Evolutionary conservation across 768 basidiomycete species (phyloP), one percentile per base, ranked within the genome.

Genomic region (Cantharellus cinnabarinus): DNA sequence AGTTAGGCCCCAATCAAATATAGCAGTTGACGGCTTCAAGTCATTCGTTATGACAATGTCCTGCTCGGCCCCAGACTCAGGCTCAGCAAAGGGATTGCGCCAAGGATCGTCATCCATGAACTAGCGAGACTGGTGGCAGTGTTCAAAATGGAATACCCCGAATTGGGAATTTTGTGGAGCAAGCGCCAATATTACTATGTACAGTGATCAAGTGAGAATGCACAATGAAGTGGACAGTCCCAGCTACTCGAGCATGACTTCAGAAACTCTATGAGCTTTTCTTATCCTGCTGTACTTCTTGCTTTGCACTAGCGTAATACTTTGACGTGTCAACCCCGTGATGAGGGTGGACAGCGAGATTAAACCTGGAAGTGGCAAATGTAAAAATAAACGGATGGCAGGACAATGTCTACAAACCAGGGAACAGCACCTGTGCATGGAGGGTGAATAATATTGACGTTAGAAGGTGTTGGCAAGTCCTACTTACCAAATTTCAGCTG

Each of bases 401-500:
- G 10, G 41, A 29, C 20, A 54, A 7, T 7, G 7, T 54, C 52
- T 54, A 54, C 35, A 37, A 41, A 3, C 85, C 87, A 85, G 34
- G 85, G 87, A 69, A 90, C 81, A 42, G 76, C 74, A 63, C 78
- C 83, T 85, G 67, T 5, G 37, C 10, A 20, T 29, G 20, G 20
- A 29, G 20, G 20, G 20, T 29, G 20, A 51, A 20, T 42, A 56
- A 59, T 64, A 34, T 29, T 29, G 37, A n/a, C n/a, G 20, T 15
- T 41, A 42, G 60, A 64, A 50, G 66, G 58, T 50, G 65, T 61
- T 38, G 55, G 37, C 38, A 15, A 7, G 51, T 44, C 60, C 7
- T 66, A 75, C 82, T 69, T 68, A 86, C 86, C 77, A 68, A 95
- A 85, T 71, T 93, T 94, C 64, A 95, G 79, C 69, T 93, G 89